Evolutionary conservation across 352 stramenopile species (phyloP), one percentile per base, ranked within the genome.

Genomic region (Globisporangium echinulatum): DNA sequence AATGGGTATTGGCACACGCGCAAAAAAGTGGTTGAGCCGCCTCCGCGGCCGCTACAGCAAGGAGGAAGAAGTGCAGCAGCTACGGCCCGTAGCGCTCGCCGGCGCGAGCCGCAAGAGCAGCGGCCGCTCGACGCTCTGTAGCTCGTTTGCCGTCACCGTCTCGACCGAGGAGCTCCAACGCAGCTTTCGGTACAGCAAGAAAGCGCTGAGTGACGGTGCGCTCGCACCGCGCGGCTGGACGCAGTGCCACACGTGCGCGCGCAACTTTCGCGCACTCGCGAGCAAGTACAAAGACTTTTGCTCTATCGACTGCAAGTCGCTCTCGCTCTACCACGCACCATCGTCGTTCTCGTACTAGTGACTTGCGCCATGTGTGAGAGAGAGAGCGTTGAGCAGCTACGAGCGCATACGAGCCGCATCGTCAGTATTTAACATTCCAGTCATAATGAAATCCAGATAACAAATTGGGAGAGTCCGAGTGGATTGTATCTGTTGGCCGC

Each of bases 231-330:
- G 57, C n/a, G 59, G 54, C 40, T 87, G 71, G 71, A 59, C 66
- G 46, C 67, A 76, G 56, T 91, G 82, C 58, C 70, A 68, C 44
- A 79, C 77, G 67, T 91, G 82, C 53, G 68, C 69, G 44, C 79
- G 82, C 57, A 81, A 64, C 57, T 91, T 91, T 56, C 70, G 85
- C 52, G 64, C 52, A 4, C 62, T 61, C 36, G 71, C 79, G 37
- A 89, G 75, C 67, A 68, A 65, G 52, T 89, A 82, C 67, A 61
- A 63, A 37, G 64, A 71, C 62, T 86, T 83, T 56, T 91, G 82
- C 64, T 91, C 82, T 63, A 58, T 89, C 42, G 82, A 91, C 68
- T 91, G 82, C 72, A 91, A 85, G 69, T 88, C 82, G 36, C 75
- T 79, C 19, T 77, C 82, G 61, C 64, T 82, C 52, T 82, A 84